These are phyloP conservation scores for Talaromyces ruber DNA, from an alignment of 495 filamentous ascomycete species.

Conservation along the genomic window DNA sequence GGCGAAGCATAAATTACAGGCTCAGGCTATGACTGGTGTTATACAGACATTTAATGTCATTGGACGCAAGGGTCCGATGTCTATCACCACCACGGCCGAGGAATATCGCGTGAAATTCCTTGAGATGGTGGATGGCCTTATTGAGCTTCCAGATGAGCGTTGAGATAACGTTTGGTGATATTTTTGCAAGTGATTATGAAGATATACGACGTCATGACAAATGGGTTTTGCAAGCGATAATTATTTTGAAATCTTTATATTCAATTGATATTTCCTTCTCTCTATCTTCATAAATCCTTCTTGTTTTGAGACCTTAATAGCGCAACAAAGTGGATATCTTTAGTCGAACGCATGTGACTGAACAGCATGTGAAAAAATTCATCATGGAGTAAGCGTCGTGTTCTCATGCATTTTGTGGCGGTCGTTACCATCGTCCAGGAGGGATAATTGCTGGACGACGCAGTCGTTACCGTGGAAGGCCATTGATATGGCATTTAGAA, in stretches of 20 bases:
- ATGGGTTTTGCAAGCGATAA: not conserved
- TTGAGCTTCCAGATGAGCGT: slow-evolving; percentile 35
- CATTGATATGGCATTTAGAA: slow-evolving; percentile 43
- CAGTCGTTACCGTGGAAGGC: not conserved
- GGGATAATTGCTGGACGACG: not conserved
- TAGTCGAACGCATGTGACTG: not conserved
- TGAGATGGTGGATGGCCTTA: slow-evolving; percentile 46
- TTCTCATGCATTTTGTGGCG: not conserved
- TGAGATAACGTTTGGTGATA: not conserved
- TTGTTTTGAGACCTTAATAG: not conserved
- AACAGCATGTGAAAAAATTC: not conserved
- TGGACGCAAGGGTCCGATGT: slow-evolving; percentile 53
- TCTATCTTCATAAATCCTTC: not conserved
- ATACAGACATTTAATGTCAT: slow-evolving; percentile 53
- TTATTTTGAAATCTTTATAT: not conserved
- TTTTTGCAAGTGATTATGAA: not conserved
- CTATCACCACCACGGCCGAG: slow-evolving; percentile 55
- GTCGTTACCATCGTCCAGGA: not conserved
- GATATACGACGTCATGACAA: not conserved
- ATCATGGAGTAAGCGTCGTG: not conserved
- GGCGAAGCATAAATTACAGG: slow-evolving; percentile 56
- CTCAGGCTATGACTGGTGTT: slow-evolving; percentile 52
- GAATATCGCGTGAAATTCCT: slow-evolving; percentile 61
- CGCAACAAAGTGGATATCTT: not conserved
- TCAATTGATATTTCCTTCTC: not conserved